Percentiles rank a stretch among this genome's conserved stretches.
phyloP scores from a whole-genome alignment of 2,329 filamentous ascomycete genomes.

The Penicillium thymicola region DNA sequence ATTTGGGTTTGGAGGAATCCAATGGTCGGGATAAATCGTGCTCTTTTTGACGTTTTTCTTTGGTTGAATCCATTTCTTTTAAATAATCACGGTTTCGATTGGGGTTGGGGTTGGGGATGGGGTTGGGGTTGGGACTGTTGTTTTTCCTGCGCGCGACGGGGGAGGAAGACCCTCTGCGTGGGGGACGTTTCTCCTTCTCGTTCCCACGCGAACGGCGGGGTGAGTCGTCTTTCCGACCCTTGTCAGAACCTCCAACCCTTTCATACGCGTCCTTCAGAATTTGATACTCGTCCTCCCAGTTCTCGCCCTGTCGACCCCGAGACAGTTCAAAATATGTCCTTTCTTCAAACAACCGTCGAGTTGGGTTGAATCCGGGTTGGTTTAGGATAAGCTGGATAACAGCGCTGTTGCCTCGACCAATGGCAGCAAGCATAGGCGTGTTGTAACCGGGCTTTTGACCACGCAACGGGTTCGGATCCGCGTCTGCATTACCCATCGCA shows the following conservation, averaged over 20 bases:
- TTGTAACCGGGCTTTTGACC: constrained; percentile 65
- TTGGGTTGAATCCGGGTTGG: constrained; percentile 78
- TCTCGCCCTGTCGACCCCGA: constrained; percentile 73
- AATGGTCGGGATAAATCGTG: constrained; percentile 34
- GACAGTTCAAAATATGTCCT: constrained; percentile 86
- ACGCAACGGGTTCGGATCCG: constrained; percentile 66
- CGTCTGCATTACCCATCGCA: constrained; percentile 63
- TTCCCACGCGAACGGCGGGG: constrained; percentile 40
- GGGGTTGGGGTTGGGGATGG: constrained; percentile 28
- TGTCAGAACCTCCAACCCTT: constrained; percentile 32
- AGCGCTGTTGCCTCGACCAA: constrained; percentile 80
- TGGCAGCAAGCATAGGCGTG: constrained; percentile 90
- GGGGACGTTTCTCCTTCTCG: constrained; percentile 37
- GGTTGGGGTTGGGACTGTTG: constrained; percentile 31
- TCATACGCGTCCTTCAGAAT: constrained; percentile 66
- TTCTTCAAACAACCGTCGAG: constrained; percentile 66
- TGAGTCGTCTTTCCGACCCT: constrained; percentile 35
- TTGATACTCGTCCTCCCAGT: constrained; percentile 85
- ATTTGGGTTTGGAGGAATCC: constrained; percentile 31
- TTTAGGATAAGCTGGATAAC: constrained; percentile 77
- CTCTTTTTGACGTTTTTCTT: constrained; percentile 33
- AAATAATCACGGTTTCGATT: constrained; percentile 16
- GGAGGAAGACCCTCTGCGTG: constrained; percentile 40
- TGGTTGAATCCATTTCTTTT: constrained; percentile 18
- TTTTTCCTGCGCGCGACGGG: constrained; percentile 35